Base-by-base conservation (phyloP, 352 stramenopile species). In the Pythium monospermum region DNA sequence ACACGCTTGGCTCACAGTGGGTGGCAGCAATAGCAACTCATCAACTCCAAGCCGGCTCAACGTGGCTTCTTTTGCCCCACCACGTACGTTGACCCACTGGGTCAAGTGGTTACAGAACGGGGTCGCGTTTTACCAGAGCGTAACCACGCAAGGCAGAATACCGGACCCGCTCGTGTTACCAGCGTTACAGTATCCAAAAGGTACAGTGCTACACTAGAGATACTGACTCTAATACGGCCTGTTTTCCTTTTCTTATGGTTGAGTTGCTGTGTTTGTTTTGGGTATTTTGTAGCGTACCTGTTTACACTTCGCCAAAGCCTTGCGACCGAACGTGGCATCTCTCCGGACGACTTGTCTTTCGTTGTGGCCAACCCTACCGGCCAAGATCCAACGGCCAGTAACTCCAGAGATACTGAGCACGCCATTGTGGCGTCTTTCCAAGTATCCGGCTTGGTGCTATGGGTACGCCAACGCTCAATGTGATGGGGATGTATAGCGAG, bases 181-280 rank as follows among this genome's bases (percentile, higher is more conserved):
- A 50, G 69, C 61, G 4, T 39, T 85, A n/a, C n/a, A n/a, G n/a
- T n/a, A n/a, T n/a, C n/a, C n/a, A n/a, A n/a, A n/a, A n/a, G n/a
- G n/a, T n/a, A n/a, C n/a, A n/a, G 30, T 61, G 69, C 13, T 64
- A 65, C 15, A 68, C 74, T 0, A 68, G 67, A 73, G 74, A 72
- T 83, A 64, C 10, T 56, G 3, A n/a, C n/a, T n/a, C n/a, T n/a
- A n/a, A n/a, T n/a, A n/a, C n/a, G n/a, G n/a, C n/a, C n/a, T 25
- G 13, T 28, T 2, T 18, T n/a, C 11, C 37, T 41, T n/a, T 8
- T 10, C 18, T 1, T 26, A 19, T 36, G 11, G 25, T 39, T 22
- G n/a, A 23, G 2, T n/a, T 21, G 10, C 19, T 39, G 10, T 21
- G 10, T 26, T 22, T 26, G 10, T 33, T n/a, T 25, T 61, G 18